A percentile compares a stretch with the other conserved stretches of the same genome.
Conservation (phyloP, 208 protist genomes). For the Acanthamoeba culbertsoni region DNA sequence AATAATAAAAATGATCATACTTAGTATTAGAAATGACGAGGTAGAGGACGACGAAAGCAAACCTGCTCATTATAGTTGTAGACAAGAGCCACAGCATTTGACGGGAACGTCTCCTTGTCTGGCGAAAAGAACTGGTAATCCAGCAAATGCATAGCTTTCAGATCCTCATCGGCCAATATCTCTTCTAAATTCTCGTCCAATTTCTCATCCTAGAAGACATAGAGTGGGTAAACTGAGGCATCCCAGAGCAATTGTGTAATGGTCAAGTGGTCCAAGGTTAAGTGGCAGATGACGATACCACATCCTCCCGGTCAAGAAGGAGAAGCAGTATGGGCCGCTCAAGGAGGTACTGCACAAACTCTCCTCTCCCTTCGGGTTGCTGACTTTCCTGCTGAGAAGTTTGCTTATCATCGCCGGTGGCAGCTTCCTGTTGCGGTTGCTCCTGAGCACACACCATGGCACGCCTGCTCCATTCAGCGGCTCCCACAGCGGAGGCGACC, state of each 20-base stretch:
- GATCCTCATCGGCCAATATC: background rate
- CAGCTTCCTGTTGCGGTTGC: background rate
- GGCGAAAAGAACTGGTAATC: conserved; percentile 3
- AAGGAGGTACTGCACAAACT: background rate
- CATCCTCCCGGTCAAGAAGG: conserved; percentile 3
- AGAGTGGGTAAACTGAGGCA: background rate
- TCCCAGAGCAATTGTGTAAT: too few species aligned
- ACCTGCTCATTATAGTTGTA: background rate
- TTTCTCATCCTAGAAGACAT: background rate
- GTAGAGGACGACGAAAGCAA: too few species aligned
- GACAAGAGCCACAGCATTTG: background rate
- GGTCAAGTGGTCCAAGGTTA: too few species aligned
- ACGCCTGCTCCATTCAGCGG: background rate
- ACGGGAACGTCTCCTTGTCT: background rate
- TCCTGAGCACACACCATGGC: background rate
- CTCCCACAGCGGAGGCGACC: background rate
- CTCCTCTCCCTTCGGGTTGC: background rate
- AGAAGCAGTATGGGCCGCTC: background rate
- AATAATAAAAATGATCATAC: too few species aligned
- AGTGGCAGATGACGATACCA: background rate
- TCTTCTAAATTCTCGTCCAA: background rate
- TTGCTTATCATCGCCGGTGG: background rate
- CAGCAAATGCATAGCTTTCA: background rate
- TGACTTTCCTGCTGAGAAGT: background rate
- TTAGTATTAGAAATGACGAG: too few species aligned